Conservation (phyloP, 495 filamentous ascomycete genomes). For the Penicillium maclennaniae region DNA sequence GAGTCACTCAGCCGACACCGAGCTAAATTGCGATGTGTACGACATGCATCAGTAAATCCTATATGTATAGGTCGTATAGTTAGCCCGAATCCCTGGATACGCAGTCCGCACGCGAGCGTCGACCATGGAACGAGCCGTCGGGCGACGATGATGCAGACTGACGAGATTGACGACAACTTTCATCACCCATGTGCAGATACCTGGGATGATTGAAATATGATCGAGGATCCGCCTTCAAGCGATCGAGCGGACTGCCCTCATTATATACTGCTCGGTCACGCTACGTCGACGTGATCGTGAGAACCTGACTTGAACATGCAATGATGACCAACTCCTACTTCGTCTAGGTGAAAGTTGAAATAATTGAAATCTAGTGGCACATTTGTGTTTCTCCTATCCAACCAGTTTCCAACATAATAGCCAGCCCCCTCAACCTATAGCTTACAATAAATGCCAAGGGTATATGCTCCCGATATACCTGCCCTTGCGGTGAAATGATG, state of each 20-base stretch:
- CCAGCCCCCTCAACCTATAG: not conserved
- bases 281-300: conserved; percentile 36
- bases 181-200: conserved; percentile 24
- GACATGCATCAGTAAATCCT: not conserved
- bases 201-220: conserved; percentile 20
- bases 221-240: conserved; percentile 1
- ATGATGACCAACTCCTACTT: conserved; percentile 28
- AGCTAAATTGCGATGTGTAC: not conserved
- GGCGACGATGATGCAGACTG: conserved; percentile 30
- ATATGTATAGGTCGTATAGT: not conserved
- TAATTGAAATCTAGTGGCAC: conserved; percentile 13
- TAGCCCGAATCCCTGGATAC: conserved; percentile 18
- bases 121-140: conserved; percentile 27
- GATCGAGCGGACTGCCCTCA: conserved; percentile 4
- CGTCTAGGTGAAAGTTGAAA: conserved; percentile 4
- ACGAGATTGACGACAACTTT: conserved; percentile 36
- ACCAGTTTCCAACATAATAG: not conserved
- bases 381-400: conserved; percentile 2
- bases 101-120: conserved; percentile 13
- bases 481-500: conserved; percentile 4
- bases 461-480: conserved; percentile 20
- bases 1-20: not conserved
- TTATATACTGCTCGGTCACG: conserved; percentile 26
- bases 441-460: conserved; percentile 17
- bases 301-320: conserved; percentile 19